Evolutionary conservation across 164 flowering plant species (phyloP), one percentile per base, ranked within the genome.

Genomic region (Saururus chinensis): DNA sequence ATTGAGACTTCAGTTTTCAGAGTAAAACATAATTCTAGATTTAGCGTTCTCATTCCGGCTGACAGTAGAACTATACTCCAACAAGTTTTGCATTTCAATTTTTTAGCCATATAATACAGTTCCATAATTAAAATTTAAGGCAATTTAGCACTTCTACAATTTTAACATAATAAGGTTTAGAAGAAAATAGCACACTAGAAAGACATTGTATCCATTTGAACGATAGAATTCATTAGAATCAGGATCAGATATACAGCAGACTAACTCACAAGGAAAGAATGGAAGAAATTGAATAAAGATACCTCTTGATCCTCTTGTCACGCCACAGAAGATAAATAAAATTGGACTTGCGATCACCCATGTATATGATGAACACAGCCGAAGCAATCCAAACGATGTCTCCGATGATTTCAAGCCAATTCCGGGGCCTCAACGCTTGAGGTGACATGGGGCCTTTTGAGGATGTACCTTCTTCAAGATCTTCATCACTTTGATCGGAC

Each of bases 341-440:
- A 77, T 92, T 92, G 58, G 80, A 81, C 41, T 76, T 74, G 42
- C 82, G 61, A 77, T 92, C 96, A 26, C 98, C 98, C 66, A 71
- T 81, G 69, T 88, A 92, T 49, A 87, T 51, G 52, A 88, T 80
- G 64, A 88, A 87, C 41, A 71, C 67, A 0, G 98, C 86, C 0
- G 96, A 92, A 40, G 81, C 90, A 71, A 92, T 73, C 98, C 98
- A 88, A 60, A 92, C 82, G 54, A 76, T 63, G 76, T 85, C 82
- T 77, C 88, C 96, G 66, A 84, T 13, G 64, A 81, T 66, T 70
- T 88, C 93, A 65, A 72, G 56, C 96, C 91, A 86, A 9, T 89
- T 73, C 53, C 81, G 67, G 37, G 77, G 63, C 61, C 71, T 71
- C 71, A 57, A 64, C 9, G 63, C 59, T 0, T 67, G 65, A 12